Conservation (phyloP, 805 yeast genomes). For the Candida nanaspora region DNA sequence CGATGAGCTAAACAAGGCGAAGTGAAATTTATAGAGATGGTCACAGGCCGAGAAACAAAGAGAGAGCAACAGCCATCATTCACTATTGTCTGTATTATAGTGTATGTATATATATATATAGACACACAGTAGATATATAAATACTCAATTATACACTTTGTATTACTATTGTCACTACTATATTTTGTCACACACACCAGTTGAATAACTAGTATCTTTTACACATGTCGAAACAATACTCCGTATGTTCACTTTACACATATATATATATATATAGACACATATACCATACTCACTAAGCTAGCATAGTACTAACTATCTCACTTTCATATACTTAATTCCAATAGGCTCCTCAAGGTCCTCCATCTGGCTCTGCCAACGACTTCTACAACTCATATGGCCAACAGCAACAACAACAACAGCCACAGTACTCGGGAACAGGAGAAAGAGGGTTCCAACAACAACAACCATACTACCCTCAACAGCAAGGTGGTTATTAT, state of each 20-base stretch:
- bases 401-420: neutral
- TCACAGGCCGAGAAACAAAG: too few species aligned
- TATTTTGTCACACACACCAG: neutral
- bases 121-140: too few species aligned
- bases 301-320: neutral
- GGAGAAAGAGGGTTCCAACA: conserved; percentile 1
- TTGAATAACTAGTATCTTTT: neutral
- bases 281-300: too few species aligned
- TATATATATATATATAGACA: neutral
- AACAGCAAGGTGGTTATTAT: neutral
- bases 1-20: too few species aligned
- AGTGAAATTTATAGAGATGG: too few species aligned
- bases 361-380: conserved; percentile 8
- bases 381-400: conserved; percentile 8
- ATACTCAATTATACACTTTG: neutral
- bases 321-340: neutral
- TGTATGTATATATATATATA: too few species aligned
- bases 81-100: too few species aligned
- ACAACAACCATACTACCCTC: conserved; percentile 1
- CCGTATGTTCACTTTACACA: neutral
- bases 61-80: too few species aligned
- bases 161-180: neutral
- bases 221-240: neutral
- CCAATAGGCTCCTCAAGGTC: conserved; percentile 5
- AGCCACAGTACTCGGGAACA: neutral